Base-by-base conservation (phyloP, 139 green algal species). In the Chlorella sp. region DNA sequence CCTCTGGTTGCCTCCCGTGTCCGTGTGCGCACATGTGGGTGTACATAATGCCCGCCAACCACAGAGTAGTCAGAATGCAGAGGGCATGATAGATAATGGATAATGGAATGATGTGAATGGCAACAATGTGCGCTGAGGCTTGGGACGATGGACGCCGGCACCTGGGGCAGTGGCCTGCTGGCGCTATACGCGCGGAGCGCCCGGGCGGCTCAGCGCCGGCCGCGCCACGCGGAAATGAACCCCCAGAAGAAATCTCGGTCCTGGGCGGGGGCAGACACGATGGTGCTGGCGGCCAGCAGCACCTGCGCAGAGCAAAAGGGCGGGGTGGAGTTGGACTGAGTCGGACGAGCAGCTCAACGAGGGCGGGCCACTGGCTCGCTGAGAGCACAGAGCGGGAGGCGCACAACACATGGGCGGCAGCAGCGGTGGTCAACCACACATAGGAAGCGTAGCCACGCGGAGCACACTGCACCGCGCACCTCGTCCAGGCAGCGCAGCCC, bases 401-500 rank as follows among this genome's bases (percentile, higher is more conserved):
- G 9, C 29, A 42, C 25, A 38, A 7, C 8, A 19, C 36, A 31
- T 17, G 17, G 2, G 36, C 33, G 36, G 11, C 5, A 67, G 12
- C 15, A 5, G 3, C 61, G 3, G 61, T 38, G 19, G 61, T 17
- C 38, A 25, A 1, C 53, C 12, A 25, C 7, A 29, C 8, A 7
- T 35, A 33, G 61, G 17, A 67, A 38, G 19, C 61, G 35, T 35
- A 46, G 15, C 45, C 7, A 3, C 8, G 2, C 3, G 58, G 33
- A 65, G 11, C 38, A 33, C 19, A 19, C 38, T 2, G 3, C 40
- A 23, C 4, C 40, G 3, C 62, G 36, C 23, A n/a, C 62, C 62
- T 69, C 62, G 40, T 69, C 62, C 21, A 27, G 21, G 40, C 40
- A 36, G 14, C 40, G 62, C 62, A 69, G 62, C 40, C 23, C 62